Evolutionary conservation across 345 rosid species (phyloP).

Genomic region (Eucalyptus dawsonii): DNA sequence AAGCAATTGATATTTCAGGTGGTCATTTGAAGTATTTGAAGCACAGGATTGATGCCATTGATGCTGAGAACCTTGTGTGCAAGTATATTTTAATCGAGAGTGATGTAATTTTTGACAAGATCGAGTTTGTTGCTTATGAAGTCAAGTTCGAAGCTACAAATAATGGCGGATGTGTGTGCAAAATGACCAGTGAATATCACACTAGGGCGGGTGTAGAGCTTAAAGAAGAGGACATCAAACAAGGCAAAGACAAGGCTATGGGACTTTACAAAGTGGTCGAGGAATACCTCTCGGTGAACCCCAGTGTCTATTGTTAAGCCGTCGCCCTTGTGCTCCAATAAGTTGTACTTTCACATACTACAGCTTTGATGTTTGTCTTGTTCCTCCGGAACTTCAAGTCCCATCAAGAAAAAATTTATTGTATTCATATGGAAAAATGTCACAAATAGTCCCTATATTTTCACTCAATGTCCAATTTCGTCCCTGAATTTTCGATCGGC

Average conservation of each 20-base stretch:
- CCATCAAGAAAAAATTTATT: not conserved
- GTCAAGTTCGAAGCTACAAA: not conserved
- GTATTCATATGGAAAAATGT: too few species aligned
- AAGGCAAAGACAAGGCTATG: not conserved
- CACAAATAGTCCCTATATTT: too few species aligned
- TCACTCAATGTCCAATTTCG: too few species aligned
- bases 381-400: not conserved
- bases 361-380: not conserved
- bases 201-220: not conserved
- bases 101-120: not conserved
- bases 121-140: not conserved
- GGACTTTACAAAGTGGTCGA: not conserved
- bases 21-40: not conserved
- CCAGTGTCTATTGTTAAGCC: not conserved
- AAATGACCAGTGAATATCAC: not conserved
- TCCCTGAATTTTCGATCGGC: too few species aligned
- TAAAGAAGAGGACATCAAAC: not conserved
- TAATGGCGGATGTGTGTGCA: not conserved
- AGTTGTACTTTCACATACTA: not conserved
- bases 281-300: not conserved
- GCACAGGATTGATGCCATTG: not conserved
- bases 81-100: not conserved
- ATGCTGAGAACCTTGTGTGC: not conserved
- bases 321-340: not conserved
- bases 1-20: not conserved